Conservation (phyloP, 2,329 filamentous ascomycete genomes). For the Penicillium sp. region DNA sequence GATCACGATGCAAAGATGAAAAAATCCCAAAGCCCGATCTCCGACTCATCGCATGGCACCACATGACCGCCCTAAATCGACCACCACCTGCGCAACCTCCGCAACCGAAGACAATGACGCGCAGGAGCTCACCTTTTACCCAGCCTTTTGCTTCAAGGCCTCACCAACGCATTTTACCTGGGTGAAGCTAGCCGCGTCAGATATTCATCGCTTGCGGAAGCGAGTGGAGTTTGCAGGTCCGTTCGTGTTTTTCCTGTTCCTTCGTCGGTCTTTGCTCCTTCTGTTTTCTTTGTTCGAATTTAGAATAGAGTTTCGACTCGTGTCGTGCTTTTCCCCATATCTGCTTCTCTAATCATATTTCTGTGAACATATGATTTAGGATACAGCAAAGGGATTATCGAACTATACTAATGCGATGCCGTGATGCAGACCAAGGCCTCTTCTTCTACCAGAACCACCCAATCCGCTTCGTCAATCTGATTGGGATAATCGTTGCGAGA, state of each 20-base stretch:
- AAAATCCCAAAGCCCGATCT: background rate
- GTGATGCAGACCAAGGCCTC: slow-evolving; percentile 55
- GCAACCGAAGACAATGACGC: slow-evolving; percentile 26
- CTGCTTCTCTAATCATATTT: background rate
- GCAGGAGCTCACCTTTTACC: slow-evolving; percentile 52
- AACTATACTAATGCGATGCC: background rate
- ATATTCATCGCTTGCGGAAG: slow-evolving; percentile 58
- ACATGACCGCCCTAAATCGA: background rate
- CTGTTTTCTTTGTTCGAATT: slow-evolving; percentile 2
- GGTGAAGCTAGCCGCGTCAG: slow-evolving; percentile 64
- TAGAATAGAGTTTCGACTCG: too few relatives aligned
- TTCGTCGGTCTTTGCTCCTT: background rate
- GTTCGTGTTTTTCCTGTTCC: slow-evolving; percentile 2
- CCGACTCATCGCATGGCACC: slow-evolving; percentile 13
- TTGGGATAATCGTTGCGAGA: slow-evolving; percentile 70
- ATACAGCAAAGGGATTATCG: background rate
- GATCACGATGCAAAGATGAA: slow-evolving; percentile 9
- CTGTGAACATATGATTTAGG: background rate
- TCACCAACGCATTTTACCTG: slow-evolving; percentile 67
- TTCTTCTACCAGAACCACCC: slow-evolving; percentile 76
- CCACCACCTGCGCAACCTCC: slow-evolving; percentile 7
- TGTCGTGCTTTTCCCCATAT: background rate
- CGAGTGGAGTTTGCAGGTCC: slow-evolving; percentile 58
- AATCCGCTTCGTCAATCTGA: slow-evolving; percentile 74
- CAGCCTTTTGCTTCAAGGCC: slow-evolving; percentile 62